Evolutionary conservation across 2,329 filamentous ascomycete species (phyloP), one percentile per base, ranked within the genome.

Genomic region (Fusarium piperis): DNA sequence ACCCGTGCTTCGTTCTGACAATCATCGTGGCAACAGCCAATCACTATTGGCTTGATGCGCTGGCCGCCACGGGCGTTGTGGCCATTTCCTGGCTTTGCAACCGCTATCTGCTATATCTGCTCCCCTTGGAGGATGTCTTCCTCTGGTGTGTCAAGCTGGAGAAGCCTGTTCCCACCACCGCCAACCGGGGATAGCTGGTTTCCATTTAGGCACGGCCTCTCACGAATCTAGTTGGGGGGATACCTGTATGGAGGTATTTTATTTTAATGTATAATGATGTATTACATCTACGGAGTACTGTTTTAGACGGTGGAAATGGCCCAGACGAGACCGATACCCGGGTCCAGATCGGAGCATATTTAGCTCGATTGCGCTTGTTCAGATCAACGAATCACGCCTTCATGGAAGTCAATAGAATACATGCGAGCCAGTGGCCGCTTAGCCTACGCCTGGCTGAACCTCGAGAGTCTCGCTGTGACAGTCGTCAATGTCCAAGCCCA

Each of bases 71-170:
- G 1, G 73, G 87, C 18, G 89, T 93, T 3, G 91, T 90, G 52
- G 83, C 83, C 0, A 70, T 91, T 11, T 89, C 89, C 0, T 93
- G 89, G 87, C 70, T 81, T 59, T 83, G 81, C 65, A 87, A 87
- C 71, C 79, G 83, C 16, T 77, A 83, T 15, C 74, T 93, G 59
- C 77, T 92, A 65, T 91, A 90, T 66, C 78, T 93, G 66, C 74
- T 92, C 33, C 86, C 87, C 0, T 62, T 93, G 9, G 91, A 93
- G 77, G 91, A 93, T 75, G 90, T 88, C 78, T 88, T 92, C 74
- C 81, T 92, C 33, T 91, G 86, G 86, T 80, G 84, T 9, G 81
- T 91, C 71, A 83, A 88, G 62, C 86, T 93, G 38, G 88, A 92
- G 76, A 93, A 92, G 80, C 90, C 90, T 0, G 82, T 83, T 11